These are phyloP conservation scores for Arabis hirsuta DNA, from an alignment of 345 rosid species.

Conservation along the genomic window DNA sequence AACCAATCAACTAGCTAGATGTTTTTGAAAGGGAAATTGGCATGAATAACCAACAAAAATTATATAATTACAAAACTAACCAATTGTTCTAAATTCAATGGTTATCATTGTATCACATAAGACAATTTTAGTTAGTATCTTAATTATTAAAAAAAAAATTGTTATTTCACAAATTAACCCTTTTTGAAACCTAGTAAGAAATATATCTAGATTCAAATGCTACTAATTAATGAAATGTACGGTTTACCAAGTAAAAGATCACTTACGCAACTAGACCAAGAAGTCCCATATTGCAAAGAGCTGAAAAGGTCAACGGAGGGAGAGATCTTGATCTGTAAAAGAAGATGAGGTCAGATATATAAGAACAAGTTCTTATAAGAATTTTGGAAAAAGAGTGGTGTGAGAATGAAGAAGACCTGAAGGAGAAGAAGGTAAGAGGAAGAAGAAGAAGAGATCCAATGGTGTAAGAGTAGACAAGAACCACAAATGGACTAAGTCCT, in stretches of 20 bases:
- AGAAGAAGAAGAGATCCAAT: conserved; percentile 43
- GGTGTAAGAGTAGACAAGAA: conserved; percentile 39
- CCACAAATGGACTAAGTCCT: conserved; percentile 43
- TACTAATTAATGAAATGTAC: not conserved
- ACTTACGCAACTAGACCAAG: conserved; percentile 43
- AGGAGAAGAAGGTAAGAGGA: conserved; percentile 38
- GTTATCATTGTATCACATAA: too few species aligned
- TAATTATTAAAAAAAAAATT: too few species aligned
- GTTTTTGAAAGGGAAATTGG: not conserved
- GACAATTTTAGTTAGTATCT: too few species aligned
- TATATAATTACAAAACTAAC: too few species aligned
- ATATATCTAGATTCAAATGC: conserved; percentile 2
- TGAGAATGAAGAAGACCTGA: conserved; percentile 39
- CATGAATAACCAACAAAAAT: too few species aligned
- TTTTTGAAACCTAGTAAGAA: not conserved
- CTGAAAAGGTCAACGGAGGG: conserved; percentile 41
- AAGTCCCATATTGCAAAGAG: conserved; percentile 34
- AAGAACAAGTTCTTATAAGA: not conserved
- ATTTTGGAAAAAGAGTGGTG: conserved; percentile 8
- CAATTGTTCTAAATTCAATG: too few species aligned
- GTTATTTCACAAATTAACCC: too few species aligned
- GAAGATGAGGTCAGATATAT: not conserved
- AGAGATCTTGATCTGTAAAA: conserved; percentile 42
- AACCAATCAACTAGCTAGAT: not conserved
- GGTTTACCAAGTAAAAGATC: not conserved